Percentiles rank a stretch among this genome's conserved stretches.
These are phyloP conservation scores for Phialophora verrucosa DNA, from an alignment of 2,329 filamentous ascomycete species.

Conservation along the genomic window DNA sequence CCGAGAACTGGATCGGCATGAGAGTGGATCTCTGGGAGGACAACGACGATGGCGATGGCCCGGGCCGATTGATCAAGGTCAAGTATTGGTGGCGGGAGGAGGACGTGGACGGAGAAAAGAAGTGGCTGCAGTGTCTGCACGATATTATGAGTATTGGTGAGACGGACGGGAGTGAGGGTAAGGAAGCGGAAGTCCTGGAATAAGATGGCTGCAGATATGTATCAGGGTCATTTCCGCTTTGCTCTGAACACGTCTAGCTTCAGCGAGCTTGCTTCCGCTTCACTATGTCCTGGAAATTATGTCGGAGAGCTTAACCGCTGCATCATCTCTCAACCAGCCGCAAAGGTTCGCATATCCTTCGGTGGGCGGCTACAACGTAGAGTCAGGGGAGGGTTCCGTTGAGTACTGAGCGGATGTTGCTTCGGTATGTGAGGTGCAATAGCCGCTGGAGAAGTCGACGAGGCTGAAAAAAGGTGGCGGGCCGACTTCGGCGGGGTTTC, in stretches of 20 bases:
- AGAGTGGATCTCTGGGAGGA: slow-evolving; percentile 7
- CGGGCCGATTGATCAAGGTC: slow-evolving; percentile 4
- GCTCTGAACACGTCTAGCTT: neutral
- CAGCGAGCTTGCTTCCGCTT: neutral
- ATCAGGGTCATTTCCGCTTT: neutral
- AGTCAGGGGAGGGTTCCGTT: neutral
- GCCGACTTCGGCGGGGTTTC: slow-evolving; percentile 17
- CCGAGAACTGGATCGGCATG: neutral
- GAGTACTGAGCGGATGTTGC: slow-evolving; percentile 12
- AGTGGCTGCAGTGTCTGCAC: slow-evolving; percentile 5
- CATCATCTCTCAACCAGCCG: neutral
- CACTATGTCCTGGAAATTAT: neutral
- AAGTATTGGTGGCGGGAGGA: slow-evolving; percentile 2
- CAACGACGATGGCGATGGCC: neutral
- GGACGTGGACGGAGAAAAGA: neutral
- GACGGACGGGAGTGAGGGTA: neutral
- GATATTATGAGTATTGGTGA: slow-evolving; percentile 6
- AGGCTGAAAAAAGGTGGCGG: slow-evolving; percentile 18
- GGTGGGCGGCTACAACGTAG: neutral
- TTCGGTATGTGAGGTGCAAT: slow-evolving; percentile 6
- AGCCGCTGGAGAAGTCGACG: slow-evolving; percentile 11
- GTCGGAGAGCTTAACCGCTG: neutral
- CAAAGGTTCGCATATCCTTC: neutral
- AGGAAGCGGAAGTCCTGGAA: neutral
- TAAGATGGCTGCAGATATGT: neutral